These are phyloP conservation scores for Fusarium proliferatum DNA, from an alignment of 2,329 filamentous ascomycete genomes.

Conservation along the genomic window DNA sequence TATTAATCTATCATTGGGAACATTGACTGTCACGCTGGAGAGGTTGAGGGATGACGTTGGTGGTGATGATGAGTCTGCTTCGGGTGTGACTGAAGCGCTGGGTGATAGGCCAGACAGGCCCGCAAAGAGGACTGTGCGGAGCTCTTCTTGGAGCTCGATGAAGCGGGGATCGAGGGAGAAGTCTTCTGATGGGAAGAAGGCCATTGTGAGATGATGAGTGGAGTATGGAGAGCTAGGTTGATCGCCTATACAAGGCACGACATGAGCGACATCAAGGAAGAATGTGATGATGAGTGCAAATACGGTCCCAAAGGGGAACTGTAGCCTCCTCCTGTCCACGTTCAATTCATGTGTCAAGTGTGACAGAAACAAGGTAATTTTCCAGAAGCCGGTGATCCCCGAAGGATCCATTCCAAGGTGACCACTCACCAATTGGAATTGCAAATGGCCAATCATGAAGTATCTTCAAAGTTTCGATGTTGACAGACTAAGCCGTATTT, in stretches of 20 bases:
- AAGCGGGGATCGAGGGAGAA: conserved; percentile 54
- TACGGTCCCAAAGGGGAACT: not conserved
- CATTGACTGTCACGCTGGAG: conserved; percentile 42
- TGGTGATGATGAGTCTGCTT: conserved; percentile 17
- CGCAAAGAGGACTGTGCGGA: conserved; percentile 56
- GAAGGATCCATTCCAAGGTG: not conserved
- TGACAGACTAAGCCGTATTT: not conserved
- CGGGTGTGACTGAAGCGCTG: conserved; percentile 46
- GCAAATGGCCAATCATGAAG: not conserved
- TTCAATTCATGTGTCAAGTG: not conserved
- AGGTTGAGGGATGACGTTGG: conserved; percentile 42
- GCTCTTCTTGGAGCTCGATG: conserved; percentile 57
- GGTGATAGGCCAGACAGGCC: conserved; percentile 43
- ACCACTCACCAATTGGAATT: not conserved
- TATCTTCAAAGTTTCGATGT: not conserved
- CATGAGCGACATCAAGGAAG: not conserved
- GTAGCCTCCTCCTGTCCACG: conserved; percentile 1
- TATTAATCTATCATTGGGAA: conserved; percentile 43
- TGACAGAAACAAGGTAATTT: conserved; percentile 11
- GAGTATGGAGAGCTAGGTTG: not conserved
- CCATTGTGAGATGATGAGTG: conserved; percentile 13
- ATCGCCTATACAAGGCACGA: not conserved
- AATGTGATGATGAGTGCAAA: not conserved
- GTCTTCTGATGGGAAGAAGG: conserved; percentile 46
- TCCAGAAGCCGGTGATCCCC: conserved; percentile 16